Evolutionary conservation across 139 green algal genomes (phyloP), one percentile per base, ranked within the genome.

Genomic region (Tetratostichococcus sp.): DNA sequence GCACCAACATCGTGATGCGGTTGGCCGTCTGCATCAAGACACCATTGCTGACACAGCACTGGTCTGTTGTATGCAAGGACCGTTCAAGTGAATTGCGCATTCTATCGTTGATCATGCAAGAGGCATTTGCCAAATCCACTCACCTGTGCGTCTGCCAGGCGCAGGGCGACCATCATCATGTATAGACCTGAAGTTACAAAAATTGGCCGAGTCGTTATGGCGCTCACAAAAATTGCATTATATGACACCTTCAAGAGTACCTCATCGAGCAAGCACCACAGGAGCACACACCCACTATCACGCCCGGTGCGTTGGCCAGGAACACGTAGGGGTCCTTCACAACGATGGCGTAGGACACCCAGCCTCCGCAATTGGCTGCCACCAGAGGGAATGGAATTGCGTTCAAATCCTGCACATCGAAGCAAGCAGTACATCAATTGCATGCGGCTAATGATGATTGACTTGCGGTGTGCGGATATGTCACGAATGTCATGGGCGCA

Each of bases 381-480:
- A 88, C 81, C 16, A 87, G 66, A 3, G 81, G 71, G 43, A 91
- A 89, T 1, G 89, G 89, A 5, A 92, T 71, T 3, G 86, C 84
- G 73, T 93, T 93, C 1, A 93, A 67, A 35, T 86, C 79, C 88
- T 92, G 80, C 76, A 69, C 39, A 50, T 6, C 39, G 11, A 50
- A 50, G 39, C 11, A 6, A 6, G 11, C 39, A 11, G 6, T 50
- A 21, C 8, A 50, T 50, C 39, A 50, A 21, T 6, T n/a, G n/a
- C n/a, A n/a, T n/a, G n/a, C n/a, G n/a, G n/a, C n/a, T n/a, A n/a
- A n/a, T n/a, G n/a, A n/a, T n/a, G n/a, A n/a, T n/a, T n/a, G n/a
- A n/a, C n/a, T n/a, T n/a, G n/a, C n/a, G n/a, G n/a, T n/a, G n/a
- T n/a, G n/a, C n/a, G n/a, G n/a, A n/a, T n/a, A n/a, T n/a, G n/a